Conservation (phyloP, 2,329 filamentous ascomycete species). For the Phialophora chinensis region DNA sequence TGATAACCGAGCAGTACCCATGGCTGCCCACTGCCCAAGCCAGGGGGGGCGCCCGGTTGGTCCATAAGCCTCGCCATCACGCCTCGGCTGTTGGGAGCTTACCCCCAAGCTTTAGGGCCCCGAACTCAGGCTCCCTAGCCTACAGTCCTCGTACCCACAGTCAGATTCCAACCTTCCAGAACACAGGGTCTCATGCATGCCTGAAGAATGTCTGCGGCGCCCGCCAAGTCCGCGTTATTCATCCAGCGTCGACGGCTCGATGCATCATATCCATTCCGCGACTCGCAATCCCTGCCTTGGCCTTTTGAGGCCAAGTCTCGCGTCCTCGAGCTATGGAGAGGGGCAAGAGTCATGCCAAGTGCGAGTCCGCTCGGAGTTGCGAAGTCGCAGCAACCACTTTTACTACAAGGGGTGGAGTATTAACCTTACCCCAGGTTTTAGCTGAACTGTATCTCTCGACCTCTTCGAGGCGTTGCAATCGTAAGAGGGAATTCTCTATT, state of each 20-base stretch:
- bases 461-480: not conserved
- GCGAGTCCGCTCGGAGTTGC: conserved; percentile 8
- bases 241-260: not conserved
- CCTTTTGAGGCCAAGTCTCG: not conserved
- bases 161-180: not conserved
- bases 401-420: not conserved
- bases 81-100: not conserved
- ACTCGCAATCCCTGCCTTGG: conserved; percentile 1
- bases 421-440: conserved; percentile 1
- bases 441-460: not conserved
- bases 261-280: not conserved
- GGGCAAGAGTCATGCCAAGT: not conserved
- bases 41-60: not conserved
- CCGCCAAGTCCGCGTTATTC: not conserved
- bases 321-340: not conserved
- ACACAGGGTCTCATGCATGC: not conserved
- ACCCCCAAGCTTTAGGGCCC: not conserved
- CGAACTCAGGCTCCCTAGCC: not conserved
- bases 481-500: not conserved
- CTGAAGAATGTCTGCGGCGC: not conserved
- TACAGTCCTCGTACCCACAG: not conserved
- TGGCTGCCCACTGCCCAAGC: not conserved
- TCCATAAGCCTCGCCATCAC: not conserved
- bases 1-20: not conserved
- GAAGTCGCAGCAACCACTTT: not conserved